These are phyloP conservation scores for Theileria annulata DNA, from an alignment of 169 alveolate species.

Conservation along the genomic window DNA sequence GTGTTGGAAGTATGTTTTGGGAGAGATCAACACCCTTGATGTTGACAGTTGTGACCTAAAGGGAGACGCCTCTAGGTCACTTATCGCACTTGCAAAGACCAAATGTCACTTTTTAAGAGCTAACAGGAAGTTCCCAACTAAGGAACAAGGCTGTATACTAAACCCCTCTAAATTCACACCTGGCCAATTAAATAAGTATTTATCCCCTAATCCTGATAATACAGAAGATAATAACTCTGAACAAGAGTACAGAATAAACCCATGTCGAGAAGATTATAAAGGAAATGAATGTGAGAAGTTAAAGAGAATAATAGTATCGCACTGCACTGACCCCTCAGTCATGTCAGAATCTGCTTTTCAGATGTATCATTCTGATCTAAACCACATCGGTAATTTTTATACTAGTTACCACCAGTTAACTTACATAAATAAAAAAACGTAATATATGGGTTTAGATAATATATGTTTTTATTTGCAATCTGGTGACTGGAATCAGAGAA, in stretches of 20 bases:
- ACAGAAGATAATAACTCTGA: not conserved
- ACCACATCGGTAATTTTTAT: constrained; percentile 65
- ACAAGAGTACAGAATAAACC: constrained; percentile 39
- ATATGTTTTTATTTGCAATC: constrained; percentile 80
- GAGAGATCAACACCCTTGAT: constrained; percentile 70
- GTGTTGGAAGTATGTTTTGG: constrained; percentile 74
- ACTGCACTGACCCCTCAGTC: constrained; percentile 67
- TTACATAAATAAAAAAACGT: not conserved
- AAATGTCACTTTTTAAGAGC: constrained; percentile 77
- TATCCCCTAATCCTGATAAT: not conserved
- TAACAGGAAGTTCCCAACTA: constrained; percentile 71
- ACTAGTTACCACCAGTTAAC: too few relatives aligned
- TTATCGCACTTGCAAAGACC: constrained; percentile 79
- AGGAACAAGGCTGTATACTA: constrained; percentile 72
- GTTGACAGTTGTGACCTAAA: constrained; percentile 71
- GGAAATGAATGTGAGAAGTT: constrained; percentile 70
- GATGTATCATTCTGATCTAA: constrained; percentile 78
- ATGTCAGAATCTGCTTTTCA: constrained; percentile 82
- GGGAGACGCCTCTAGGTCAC: constrained; percentile 75
- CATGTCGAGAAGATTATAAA: constrained; percentile 43
- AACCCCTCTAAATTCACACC: constrained; percentile 60
- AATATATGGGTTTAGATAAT: constrained; percentile 57
- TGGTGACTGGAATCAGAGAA: constrained; percentile 74
- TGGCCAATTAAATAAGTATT: constrained; percentile 30
- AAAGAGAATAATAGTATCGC: constrained; percentile 71